phyloP scores from a whole-genome alignment of 495 filamentous ascomycete species.

The Tuber microsphaerosporum region DNA sequence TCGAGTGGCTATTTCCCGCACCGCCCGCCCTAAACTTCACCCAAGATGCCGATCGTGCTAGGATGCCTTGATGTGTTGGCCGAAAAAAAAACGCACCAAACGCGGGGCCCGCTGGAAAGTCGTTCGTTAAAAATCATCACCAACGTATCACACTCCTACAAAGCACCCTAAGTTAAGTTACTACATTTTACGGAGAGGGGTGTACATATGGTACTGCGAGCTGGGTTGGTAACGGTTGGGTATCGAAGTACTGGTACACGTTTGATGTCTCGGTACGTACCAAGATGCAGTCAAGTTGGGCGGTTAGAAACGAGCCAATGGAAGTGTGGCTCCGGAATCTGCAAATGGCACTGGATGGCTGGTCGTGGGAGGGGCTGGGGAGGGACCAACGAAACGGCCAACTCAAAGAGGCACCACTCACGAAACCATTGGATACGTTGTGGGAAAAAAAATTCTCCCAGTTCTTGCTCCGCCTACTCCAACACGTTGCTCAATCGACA shows the following conservation, averaged over 20 bases:
- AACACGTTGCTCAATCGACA: background rate
- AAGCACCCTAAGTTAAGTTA: background rate
- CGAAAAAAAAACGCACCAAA: background rate
- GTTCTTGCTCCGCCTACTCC: background rate
- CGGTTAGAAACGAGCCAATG: slow-evolving; percentile 3
- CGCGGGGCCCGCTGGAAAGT: background rate
- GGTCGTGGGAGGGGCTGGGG: background rate
- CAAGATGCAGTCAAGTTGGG: background rate
- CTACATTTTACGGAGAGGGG: background rate
- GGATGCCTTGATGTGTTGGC: background rate
- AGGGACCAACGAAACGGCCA: background rate
- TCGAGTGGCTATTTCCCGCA: background rate
- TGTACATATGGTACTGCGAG: background rate
- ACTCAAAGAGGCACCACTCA: background rate
- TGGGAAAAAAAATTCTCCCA: background rate
- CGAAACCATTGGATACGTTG: background rate
- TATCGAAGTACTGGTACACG: background rate
- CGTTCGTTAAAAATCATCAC: background rate
- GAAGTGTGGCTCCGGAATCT: background rate
- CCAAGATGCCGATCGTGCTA: background rate
- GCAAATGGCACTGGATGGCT: background rate
- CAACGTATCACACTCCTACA: background rate
- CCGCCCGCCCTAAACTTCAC: background rate
- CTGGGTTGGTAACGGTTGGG: background rate
- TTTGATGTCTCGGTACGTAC: background rate